Evolutionary conservation across 2,329 filamentous ascomycete genomes (phyloP).

Genomic region (Trichophyton simii): DNA sequence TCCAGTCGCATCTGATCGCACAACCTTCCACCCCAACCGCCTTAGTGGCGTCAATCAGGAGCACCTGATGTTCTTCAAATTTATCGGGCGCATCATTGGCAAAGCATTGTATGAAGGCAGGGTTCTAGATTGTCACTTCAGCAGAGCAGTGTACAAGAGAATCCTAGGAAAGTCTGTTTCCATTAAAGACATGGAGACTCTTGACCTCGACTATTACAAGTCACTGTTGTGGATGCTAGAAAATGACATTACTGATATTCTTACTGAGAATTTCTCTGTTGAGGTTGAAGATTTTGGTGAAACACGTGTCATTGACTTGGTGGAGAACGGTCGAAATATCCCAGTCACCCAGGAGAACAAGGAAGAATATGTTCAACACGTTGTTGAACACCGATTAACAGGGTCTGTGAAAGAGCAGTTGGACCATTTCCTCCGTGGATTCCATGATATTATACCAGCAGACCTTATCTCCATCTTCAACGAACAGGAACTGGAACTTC

Average conservation of each 20-base stretch:
- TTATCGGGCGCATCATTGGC: constrained; percentile 95
- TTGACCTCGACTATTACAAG: constrained; percentile 98
- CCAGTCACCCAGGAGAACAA: constrained; percentile 96
- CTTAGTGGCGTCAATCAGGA: constrained; percentile 88
- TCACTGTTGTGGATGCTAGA: constrained; percentile 96
- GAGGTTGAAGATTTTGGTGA: constrained; percentile 92
- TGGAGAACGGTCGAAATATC: constrained; percentile 78
- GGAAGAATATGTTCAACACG: constrained; percentile 86
- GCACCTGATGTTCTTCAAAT: constrained; percentile 97
- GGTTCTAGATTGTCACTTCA: constrained; percentile 96
- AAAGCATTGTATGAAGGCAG: constrained; percentile 95
- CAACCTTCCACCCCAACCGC: constrained; percentile 96
- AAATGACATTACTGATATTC: constrained; percentile 96
- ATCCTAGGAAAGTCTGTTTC: constrained; percentile 91
- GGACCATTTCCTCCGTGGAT: constrained; percentile 83
- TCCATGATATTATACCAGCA: constrained; percentile 94
- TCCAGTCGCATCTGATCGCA: constrained; percentile 90
- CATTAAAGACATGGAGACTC: constrained; percentile 98
- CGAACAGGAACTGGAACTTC: constrained; percentile 88
- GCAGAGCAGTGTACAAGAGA: constrained; percentile 93
- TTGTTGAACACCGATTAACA: constrained; percentile 86
- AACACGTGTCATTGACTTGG: constrained; percentile 72
- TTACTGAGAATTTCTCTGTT: constrained; percentile 89
- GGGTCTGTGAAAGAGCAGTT: constrained; percentile 90
- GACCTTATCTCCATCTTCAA: constrained; percentile 96